phyloP scores from a whole-genome alignment of 2,329 filamentous ascomycete species.

The Colletotrichum graminicola region DNA sequence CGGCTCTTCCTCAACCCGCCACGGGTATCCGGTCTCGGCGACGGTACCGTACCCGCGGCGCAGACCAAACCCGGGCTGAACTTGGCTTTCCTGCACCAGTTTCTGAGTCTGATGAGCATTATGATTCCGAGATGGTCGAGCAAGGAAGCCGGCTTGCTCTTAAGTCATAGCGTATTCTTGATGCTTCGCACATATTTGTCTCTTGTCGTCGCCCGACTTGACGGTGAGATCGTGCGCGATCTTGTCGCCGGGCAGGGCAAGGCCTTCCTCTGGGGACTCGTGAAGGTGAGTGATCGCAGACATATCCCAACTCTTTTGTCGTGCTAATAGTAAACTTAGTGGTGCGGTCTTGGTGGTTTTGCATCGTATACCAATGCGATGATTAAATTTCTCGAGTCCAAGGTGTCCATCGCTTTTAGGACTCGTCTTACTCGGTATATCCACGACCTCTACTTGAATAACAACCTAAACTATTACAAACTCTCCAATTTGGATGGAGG shows the following conservation, averaged over 20 bases:
- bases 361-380: constrained; percentile 98
- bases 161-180: constrained; percentile 91
- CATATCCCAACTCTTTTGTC: background rate
- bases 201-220: constrained; percentile 89
- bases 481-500: constrained; percentile 92
- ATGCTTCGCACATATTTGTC: constrained; percentile 95
- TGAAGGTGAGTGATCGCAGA: constrained; percentile 67
- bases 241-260: constrained; percentile 94
- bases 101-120: constrained; percentile 94
- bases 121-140: constrained; percentile 97
- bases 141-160: constrained; percentile 91
- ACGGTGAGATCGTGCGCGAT: constrained; percentile 96
- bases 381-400: constrained; percentile 98
- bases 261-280: constrained; percentile 86
- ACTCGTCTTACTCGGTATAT: constrained; percentile 96
- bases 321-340: constrained; percentile 59
- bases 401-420: constrained; percentile 97
- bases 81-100: constrained; percentile 95
- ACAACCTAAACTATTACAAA: constrained; percentile 97
- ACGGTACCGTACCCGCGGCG: constrained; percentile 83
- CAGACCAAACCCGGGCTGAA: constrained; percentile 96
- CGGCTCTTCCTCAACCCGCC: constrained; percentile 93
- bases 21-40: constrained; percentile 80
- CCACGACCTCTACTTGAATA: constrained; percentile 95
- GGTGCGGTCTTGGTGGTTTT: constrained; percentile 93